Base-by-base conservation (phyloP, 129 eudicot species). In the Tagetes erecta region DNA sequence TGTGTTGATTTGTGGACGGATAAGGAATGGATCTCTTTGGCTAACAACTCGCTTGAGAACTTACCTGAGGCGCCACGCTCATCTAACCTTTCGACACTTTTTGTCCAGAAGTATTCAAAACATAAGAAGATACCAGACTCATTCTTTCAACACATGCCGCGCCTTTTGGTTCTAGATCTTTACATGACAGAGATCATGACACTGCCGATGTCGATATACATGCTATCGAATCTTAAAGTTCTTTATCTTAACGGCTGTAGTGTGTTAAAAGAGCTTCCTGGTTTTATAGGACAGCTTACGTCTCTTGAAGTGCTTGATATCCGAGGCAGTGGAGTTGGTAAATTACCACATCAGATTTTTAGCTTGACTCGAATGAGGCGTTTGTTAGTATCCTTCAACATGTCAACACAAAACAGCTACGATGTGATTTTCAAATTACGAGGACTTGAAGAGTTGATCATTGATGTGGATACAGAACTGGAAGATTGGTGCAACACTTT, bases 221-320 rank as follows among this genome's bases (percentile, higher is more conserved):
- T 8, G 65, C 57, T 76, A 31, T 76, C 80, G 8, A 76, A 52
- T 55, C 80, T 76, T 42, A 76, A 66, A 51, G 80, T 76, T 53
- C 44, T 76, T 0, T 66, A 76, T 76, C 41, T 76, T 10, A 66
- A 76, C 33, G 73, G 80, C 33, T 76, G 80, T 33, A 52, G 27
- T 30, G 45, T 13, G 34, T 52, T 76, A 66, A 76, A 76, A 47
- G 73, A 76, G 73, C 73, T 76, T 52, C n/a, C 73, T 39, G 42
- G 67, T 66, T 76, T 52, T 8, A 76, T 76, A 30, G 80, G 80
- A 13, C 44, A 66, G 3, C 80, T 76, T 37, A 66, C 30, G 46
- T 76, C 80, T 12, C 80, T 76, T 35, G 80, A 76, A 66, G 80
- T 76, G 44, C 80, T 76, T 52, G 80, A 76, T 53, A 76, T 76